phyloP scores from a whole-genome alignment of 441 rosid genomes.

The Syzygium syzygioides region DNA sequence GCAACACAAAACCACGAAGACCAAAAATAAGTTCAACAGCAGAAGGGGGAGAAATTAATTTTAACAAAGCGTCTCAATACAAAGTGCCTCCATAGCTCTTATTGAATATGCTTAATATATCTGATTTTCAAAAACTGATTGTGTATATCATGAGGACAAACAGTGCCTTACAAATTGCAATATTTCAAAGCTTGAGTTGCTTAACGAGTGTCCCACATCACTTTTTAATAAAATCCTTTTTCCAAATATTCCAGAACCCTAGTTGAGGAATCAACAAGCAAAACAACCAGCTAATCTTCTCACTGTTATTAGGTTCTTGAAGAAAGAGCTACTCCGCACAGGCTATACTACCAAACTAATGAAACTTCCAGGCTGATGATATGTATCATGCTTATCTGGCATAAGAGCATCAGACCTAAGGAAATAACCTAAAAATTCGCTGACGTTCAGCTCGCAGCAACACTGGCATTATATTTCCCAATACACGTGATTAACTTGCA shows the following conservation, averaged over 20 bases:
- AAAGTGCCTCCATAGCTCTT: background rate
- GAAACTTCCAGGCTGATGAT: background rate
- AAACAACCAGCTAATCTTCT: background rate
- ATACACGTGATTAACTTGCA: background rate
- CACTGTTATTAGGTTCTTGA: background rate
- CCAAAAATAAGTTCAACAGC: background rate
- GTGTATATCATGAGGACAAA: background rate
- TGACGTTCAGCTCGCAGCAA: background rate
- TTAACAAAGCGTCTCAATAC: background rate
- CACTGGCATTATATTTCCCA: background rate
- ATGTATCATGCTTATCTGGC: background rate
- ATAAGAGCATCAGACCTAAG: background rate
- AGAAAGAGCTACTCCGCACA: background rate
- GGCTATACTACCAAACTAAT: background rate
- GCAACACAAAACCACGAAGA: background rate
- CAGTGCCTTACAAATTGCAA: background rate
- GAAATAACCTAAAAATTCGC: background rate
- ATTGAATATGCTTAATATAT: background rate
- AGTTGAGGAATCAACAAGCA: background rate
- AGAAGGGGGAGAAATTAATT: background rate
- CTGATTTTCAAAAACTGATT: background rate
- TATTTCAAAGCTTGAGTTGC: background rate
- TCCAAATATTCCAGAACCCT: background rate
- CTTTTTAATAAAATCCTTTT: background rate
- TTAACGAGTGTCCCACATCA: background rate